Evolutionary conservation across 1,284 basidiomycete genomes (phyloP).

Genomic region (Leccinum cinnamomeum): DNA sequence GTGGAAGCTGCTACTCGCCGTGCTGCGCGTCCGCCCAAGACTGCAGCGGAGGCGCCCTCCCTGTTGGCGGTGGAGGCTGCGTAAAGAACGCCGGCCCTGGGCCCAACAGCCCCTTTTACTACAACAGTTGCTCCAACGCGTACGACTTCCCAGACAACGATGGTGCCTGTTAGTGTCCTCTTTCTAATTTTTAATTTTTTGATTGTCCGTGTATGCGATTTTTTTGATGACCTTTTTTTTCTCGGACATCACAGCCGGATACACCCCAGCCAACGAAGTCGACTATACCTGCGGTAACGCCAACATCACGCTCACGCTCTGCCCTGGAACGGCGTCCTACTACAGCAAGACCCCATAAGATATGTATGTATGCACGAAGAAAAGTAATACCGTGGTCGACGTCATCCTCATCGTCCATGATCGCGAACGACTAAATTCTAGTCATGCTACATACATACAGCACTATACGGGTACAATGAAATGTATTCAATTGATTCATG

Average conservation of each 20-base stretch:
- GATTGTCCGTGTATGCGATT: not conserved
- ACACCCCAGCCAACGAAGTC: constrained; percentile 23
- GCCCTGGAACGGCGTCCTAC: constrained; percentile 25
- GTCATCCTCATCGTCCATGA: not conserved
- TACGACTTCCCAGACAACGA: constrained; percentile 27
- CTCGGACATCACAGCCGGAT: constrained; percentile 1
- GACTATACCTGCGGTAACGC: constrained; percentile 24
- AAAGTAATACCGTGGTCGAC: not conserved
- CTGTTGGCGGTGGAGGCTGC: constrained; percentile 25
- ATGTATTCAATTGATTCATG: not conserved
- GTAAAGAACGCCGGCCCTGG: constrained; percentile 24
- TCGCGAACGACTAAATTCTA: not conserved
- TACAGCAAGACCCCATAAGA: not conserved
- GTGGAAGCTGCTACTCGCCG: constrained; percentile 23
- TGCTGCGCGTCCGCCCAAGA: constrained; percentile 21
- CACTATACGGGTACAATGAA: constrained; percentile 5
- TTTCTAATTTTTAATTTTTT: too few relatives aligned
- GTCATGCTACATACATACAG: not conserved
- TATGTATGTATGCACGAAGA: not conserved
- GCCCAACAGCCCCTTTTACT: constrained; percentile 25
- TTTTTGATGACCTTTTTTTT: not conserved
- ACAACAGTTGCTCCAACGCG: constrained; percentile 23
- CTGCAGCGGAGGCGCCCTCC: constrained; percentile 24
- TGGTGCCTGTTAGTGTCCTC: constrained; percentile 12
- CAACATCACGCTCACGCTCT: constrained; percentile 25